Conservation (phyloP, 129 eudicot species). For the Smallanthus sonchifolius region DNA sequence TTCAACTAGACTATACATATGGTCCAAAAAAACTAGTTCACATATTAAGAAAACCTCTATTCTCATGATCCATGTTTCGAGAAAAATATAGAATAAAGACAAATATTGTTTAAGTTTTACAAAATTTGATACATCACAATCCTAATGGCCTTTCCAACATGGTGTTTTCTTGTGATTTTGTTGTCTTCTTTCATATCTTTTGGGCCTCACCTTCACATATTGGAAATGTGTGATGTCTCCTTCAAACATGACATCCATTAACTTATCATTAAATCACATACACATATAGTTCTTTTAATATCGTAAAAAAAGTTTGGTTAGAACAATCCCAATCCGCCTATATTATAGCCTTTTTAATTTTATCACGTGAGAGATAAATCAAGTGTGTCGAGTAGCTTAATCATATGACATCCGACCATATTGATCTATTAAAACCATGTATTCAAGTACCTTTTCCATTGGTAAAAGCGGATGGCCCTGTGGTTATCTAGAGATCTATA, state of each 20-base stretch:
- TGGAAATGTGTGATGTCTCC: constrained; percentile 25
- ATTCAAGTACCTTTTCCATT: no score
- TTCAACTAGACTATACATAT: not conserved
- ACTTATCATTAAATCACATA: not conserved
- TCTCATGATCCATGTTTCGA: not conserved
- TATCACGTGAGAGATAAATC: not conserved
- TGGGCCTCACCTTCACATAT: constrained; percentile 16
- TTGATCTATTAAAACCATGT: no score
- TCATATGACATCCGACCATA: no score
- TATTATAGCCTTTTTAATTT: not conserved
- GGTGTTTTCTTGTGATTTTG: not conserved
- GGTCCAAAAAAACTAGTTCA: not conserved
- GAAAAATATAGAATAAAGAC: not conserved
- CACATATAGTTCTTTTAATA: not conserved
- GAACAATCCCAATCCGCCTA: not conserved
- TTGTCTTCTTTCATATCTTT: constrained; percentile 12
- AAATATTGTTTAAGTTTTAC: not conserved
- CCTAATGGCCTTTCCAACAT: not conserved
- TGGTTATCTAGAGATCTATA: no score
- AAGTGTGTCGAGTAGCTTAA: not conserved
- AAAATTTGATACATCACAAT: constrained; percentile 1
- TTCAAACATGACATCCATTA: constrained; percentile 4
- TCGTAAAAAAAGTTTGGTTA: not conserved
- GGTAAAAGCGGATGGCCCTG: no score
- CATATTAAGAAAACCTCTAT: not conserved